Evolutionary conservation across 2,329 filamentous ascomycete genomes (phyloP), one percentile per base, ranked within the genome.

Genomic region (Madurella fahalii): DNA sequence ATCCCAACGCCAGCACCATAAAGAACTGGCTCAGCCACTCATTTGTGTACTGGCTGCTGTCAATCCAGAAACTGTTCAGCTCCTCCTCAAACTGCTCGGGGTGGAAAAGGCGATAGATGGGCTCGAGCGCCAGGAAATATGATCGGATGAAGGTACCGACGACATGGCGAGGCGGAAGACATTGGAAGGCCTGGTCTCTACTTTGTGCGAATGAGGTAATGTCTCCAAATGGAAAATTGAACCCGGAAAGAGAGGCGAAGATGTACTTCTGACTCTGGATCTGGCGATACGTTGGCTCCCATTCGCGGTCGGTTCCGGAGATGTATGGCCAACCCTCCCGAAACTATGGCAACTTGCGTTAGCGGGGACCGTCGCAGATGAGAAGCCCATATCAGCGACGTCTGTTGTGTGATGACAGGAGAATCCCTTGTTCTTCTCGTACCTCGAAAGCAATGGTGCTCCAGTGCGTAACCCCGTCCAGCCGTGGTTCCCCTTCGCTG

Each of bases 201-300:
- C 13, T 50, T 9, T 54, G 52, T 4, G 54, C 43, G 18, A 44
- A 61, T 18, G 56, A 47, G 32, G 47, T 54, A 31, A 47, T 54
- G 44, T 48, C 59, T 45, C 62, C 54, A 48, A 67, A 65, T 1
- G 65, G 65, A n/a, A 65, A 66, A 47, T 65, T 64, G 58, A 52
- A 41, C 32, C 57, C 55, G 13, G 57, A 46, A 7, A 62, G 41
- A 5, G 58, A 57, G 3, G 60, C 48, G 34, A 64, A 65, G 1
- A 67, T 57, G 30, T 58, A 60, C 39, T 60, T 54, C 9, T 66
- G 58, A 18, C 59, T 61, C 25, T 64, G 59, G 51, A 67, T 48
- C 31, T 63, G 60, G 16, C 54, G 52, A 39, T 64, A 63, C 20
- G 60, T 53, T 9, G 60, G 55, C 51, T 59, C 57, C 65, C 64